Base-by-base conservation (phyloP, 345 rosid species). In the Capsella bursapastoris region DNA sequence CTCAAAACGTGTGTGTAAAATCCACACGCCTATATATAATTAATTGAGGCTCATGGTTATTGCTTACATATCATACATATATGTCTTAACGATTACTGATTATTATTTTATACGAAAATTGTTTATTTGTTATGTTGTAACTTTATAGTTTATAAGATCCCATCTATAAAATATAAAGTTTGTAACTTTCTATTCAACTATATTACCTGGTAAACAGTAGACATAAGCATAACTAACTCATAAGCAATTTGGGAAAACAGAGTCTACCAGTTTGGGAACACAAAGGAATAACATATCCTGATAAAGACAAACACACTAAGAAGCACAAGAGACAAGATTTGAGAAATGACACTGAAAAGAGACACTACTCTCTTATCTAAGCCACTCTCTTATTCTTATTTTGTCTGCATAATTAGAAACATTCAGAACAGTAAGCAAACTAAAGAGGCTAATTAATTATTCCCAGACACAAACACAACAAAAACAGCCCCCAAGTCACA, bases 91-190 rank as follows among this genome's bases (percentile, higher is more conserved):
- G 41, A 15, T 61, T 75, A 63, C 70, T 69, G 16, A 62, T 53
- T 69, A 61, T 75, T 7, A 38, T 29, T 50, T 40, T 60, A 62
- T 53, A 61, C 15, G 57, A 61, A 55, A 25, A n/a, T 65, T 51
- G 1, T 75, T 68, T 52, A 75, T 62, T 75, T 75, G 44, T 75
- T 44, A 27, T 44, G 44, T 7, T 53, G 55, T 45, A 75, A 51
- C 50, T 35, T 75, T 47, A 28, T 57, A 47, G 58, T 73, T 38
- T 43, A 60, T 59, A 27, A 40, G 34, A 65, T 56, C 43, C 4
- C 43, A 56, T 59, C 38, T 28, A 65, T 58, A 37, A 37, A 5
- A 58, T 31, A 28, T 28, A 45, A 22, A 22, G 15, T 31, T 22
- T 45, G 56, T 10, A 15, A 0, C 3, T 8, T 40, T 40, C 10